Evolutionary conservation across 1,284 basidiomycete genomes (phyloP), one percentile per base, ranked within the genome.

Genomic region (Calocybe gambosa): DNA sequence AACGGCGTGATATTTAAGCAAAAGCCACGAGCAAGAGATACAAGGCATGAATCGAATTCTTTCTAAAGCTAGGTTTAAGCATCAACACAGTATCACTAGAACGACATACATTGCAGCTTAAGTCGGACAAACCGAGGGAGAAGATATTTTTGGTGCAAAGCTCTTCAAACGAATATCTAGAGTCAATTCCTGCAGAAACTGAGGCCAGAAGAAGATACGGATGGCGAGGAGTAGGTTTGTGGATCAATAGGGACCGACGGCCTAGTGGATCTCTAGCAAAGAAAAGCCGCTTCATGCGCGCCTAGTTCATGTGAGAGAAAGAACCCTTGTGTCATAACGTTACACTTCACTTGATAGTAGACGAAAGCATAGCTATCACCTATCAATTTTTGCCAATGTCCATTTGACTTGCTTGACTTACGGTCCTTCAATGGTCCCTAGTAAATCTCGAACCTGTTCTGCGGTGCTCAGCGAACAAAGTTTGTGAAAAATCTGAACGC

Each of bases 251-350:
- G 5, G 94, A 98, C 35, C 96, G 78, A 21, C 96, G 78, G 1
- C 95, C 94, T 0, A 98, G 77, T 1, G 92, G 90, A 63, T 99
- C 95, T 39, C 94, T 76, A 4, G 78, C 89, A 60, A 89, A 94
- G 64, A 81, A 86, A 2, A 97, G 55, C 28, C 66, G 73, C 31
- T 63, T 62, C 2, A 71, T 66, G 31, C 50, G 33, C 34, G 65
- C 64, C 82, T 89, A 46, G 7, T 23, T 19, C 21, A 23, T 1
- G 20, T 28, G 9, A 2, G 35, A 52, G 36, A 54, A 49, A 19
- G 25, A 9, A 31, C 15, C 12, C n/a, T 33, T 29, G 13, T 9
- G 9, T 18, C 41, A 39, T 20, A 23, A 47, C 53, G 44, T 39
- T 7, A 21, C 15, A 23, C 31, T 19, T 54, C 58, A 90, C 90